Base-by-base conservation (phyloP, 2,329 filamentous ascomycete genomes). In the Beauveria bassiana region DNA sequence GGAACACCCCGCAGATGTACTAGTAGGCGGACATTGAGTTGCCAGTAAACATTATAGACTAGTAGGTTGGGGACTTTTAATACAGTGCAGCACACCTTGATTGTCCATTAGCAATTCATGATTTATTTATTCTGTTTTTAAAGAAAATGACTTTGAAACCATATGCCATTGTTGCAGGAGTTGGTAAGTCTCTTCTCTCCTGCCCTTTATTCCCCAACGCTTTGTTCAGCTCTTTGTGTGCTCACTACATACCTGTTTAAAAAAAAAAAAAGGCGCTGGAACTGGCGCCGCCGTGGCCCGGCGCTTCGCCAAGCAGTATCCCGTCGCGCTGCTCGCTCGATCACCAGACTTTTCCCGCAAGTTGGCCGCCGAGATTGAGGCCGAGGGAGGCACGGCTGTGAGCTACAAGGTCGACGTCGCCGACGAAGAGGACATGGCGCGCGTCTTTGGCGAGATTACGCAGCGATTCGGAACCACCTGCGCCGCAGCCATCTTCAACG, bases 401-500 rank as follows among this genome's bases (percentile, higher is more conserved):
- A 55, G 55, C 43, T 62, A 53, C 54, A 43, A 59, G 20, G 61
- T 43, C 40, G 50, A 62, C 40, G 55, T 62, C 6, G 24, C 55
- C 18, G 42, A 55, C 31, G 31, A 62, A 9, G 34, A 34, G 3
- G 47, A 50, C 12, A 31, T 59, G 28, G 14, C 16, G 28, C 46
- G 47, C 14, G 54, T 43, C 1, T 54, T 62, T 43, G 42, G 40
- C 3, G 53, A 62, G 42, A 62, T 62, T 24, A 18, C 20, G 8
- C 10, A 42, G 28, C 38, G 14, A 6, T 62, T 62, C 22, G 61
- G 61, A 8, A 55, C 38, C 1, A 18, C 10, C 1, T 62, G 61
- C 24, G 61, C 61, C 5, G 61, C 55, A 2, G 61, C 61, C 20
- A 40, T 62, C 26, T 62, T 62, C 55, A 62, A 62, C 38, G 61